phyloP scores from a whole-genome alignment of 306 rosid species.

The Malus orientalis region DNA sequence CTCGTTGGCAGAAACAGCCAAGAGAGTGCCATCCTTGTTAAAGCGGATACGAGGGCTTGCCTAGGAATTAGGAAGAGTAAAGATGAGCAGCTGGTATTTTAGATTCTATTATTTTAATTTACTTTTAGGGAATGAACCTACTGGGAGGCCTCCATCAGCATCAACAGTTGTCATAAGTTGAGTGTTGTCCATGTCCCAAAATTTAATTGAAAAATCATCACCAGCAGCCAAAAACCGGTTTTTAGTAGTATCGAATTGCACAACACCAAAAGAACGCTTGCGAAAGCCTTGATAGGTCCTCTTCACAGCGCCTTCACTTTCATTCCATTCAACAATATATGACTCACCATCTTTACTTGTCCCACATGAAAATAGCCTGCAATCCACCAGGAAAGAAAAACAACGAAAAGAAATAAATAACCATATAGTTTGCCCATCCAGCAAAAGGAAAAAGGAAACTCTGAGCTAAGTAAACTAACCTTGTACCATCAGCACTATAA shows the following conservation, averaged over 20 bases:
- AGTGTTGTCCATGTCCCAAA: constrained; percentile 94
- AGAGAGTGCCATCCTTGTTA: constrained; percentile 88
- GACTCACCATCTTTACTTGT: constrained; percentile 91
- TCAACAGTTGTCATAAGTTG: constrained; percentile 75
- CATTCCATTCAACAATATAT: constrained; percentile 96
- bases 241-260: constrained; percentile 89
- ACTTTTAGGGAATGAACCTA: constrained; percentile 35
- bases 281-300: constrained; percentile 92
- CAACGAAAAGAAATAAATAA: not conserved
- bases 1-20: constrained; percentile 88
- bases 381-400: constrained; percentile 13
- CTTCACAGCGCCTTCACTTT: constrained; percentile 89
- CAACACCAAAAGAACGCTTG: constrained; percentile 76
- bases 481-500: constrained; percentile 87
- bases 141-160: constrained; percentile 96
- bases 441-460: not conserved
- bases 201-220: constrained; percentile 88
- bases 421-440: not conserved
- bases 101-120: constrained; percentile 1
- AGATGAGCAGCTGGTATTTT: constrained; percentile 18
- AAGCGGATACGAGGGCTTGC: constrained; percentile 95
- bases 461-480: constrained; percentile 37
- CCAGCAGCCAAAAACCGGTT: constrained; percentile 91
- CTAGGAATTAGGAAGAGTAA: constrained; percentile 38
- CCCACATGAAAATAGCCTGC: constrained; percentile 94